Conservation (phyloP, 2,329 filamentous ascomycete genomes). For the Juglanconis oblonga region DNA sequence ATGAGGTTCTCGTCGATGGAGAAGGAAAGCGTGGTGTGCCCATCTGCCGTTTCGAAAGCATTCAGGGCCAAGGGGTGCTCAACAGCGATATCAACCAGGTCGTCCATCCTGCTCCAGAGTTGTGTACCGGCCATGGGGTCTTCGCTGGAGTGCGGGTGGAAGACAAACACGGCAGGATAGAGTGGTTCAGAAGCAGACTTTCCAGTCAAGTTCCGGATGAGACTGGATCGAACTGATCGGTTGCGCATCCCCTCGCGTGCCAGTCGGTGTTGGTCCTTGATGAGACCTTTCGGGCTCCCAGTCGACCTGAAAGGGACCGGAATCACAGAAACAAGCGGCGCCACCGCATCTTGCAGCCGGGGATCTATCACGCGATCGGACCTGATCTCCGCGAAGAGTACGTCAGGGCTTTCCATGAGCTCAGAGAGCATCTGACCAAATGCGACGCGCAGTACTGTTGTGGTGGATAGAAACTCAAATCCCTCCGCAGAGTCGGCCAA, state of each 20-base stretch:
- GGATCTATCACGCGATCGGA: constrained; percentile 29
- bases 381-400: constrained; percentile 30
- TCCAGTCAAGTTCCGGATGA: constrained; percentile 19
- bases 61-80: constrained; percentile 40
- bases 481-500: constrained; percentile 21
- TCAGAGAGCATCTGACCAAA: constrained; percentile 27
- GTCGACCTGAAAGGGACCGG: constrained; percentile 29
- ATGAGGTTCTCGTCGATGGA: too few relatives aligned
- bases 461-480: constrained; percentile 27
- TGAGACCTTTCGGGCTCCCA: constrained; percentile 24
- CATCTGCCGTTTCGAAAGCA: constrained; percentile 24
- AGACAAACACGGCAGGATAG: constrained; percentile 26
- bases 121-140: not conserved
- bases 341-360: constrained; percentile 27
- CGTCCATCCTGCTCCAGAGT: too few relatives aligned
- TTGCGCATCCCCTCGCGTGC: not conserved
- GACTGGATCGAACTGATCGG: not conserved
- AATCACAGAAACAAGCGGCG: constrained; percentile 31
- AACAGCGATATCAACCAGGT: constrained; percentile 21
- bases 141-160: constrained; percentile 18
- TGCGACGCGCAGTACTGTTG: constrained; percentile 27
- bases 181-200: not conserved
- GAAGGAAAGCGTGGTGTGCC: too few relatives aligned
- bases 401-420: constrained; percentile 26
- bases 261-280: constrained; percentile 18